Conservation (phyloP, 2,329 filamentous ascomycete genomes). For the Trichoderma koningii region DNA sequence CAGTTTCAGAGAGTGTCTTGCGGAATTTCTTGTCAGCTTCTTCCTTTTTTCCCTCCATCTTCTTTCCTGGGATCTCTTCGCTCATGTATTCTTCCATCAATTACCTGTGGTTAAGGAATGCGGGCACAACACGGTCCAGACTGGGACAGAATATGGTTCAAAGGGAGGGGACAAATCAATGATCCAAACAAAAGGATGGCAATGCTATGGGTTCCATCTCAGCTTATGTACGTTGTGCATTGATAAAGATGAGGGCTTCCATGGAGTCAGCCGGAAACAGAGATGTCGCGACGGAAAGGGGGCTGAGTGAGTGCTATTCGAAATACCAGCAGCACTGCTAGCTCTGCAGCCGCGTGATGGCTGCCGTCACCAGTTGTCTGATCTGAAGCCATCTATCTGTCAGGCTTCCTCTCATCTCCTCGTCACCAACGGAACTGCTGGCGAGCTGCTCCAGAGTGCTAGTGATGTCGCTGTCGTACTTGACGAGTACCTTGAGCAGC, state of each 20-base stretch:
- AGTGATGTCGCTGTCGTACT: constrained; percentile 41
- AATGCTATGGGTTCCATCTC: background rate
- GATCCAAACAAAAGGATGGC: background rate
- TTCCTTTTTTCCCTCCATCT: background rate
- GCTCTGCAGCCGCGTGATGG: constrained; percentile 29
- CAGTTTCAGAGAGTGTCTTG: constrained; percentile 16
- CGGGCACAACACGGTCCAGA: background rate
- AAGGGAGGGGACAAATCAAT: background rate
- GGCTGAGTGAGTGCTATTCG: background rate
- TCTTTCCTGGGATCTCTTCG: background rate
- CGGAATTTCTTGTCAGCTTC: constrained; percentile 8
- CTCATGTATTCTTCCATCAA: background rate
- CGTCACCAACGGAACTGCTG: constrained; percentile 37
- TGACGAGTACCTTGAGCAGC: constrained; percentile 40
- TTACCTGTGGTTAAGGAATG: background rate
- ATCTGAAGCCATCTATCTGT: constrained; percentile 36
- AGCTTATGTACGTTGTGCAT: too few relatives aligned
- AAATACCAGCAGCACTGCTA: background rate
- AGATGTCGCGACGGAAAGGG: too few relatives aligned
- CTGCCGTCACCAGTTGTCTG: constrained; percentile 31
- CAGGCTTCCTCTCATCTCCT: constrained; percentile 32
- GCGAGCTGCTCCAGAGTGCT: constrained; percentile 38
- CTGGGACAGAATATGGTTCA: background rate
- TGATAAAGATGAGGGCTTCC: background rate
- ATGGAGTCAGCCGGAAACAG: background rate